phyloP scores from a whole-genome alignment of 495 filamentous ascomycete species.

The Penicillium paradoxum region DNA sequence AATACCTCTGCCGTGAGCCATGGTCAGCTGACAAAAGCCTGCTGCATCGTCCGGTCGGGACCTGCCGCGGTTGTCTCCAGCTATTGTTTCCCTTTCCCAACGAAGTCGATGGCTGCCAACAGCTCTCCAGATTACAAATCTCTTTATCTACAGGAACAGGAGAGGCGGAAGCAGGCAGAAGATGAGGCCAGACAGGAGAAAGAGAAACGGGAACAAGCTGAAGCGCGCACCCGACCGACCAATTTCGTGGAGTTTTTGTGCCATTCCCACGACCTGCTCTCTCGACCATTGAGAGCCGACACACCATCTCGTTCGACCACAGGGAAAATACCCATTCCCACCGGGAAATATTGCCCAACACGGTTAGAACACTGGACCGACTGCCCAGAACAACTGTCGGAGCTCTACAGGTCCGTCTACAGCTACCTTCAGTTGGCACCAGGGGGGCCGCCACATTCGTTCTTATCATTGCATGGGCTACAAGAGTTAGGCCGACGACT shows the following conservation, averaged over 20 bases:
- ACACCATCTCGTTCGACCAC: conserved; percentile 29
- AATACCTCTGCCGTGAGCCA: not conserved
- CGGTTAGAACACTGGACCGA: conserved; percentile 28
- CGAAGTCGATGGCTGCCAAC: conserved; percentile 2
- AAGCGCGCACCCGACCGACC: conserved; percentile 18
- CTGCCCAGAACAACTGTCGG: conserved; percentile 23
- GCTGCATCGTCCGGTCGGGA: not conserved
- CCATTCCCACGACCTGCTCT: conserved; percentile 28
- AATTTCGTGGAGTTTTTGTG: conserved; percentile 31
- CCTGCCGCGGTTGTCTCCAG: not conserved
- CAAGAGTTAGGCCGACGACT: conserved; percentile 19
- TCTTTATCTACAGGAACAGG: not conserved
- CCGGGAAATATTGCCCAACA: conserved; percentile 27
- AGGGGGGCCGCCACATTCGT: conserved; percentile 14
- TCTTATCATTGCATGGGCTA: conserved; percentile 18
- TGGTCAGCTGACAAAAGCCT: not conserved
- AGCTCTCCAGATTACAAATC: conserved; percentile 6
- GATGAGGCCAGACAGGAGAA: not conserved
- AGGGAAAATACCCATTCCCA: conserved; percentile 26
- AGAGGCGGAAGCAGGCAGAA: not conserved
- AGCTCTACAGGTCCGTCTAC: conserved; percentile 26
- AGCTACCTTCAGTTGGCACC: conserved; percentile 21
- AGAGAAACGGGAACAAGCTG: conserved; percentile 4
- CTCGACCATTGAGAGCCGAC: conserved; percentile 13
- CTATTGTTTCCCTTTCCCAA: not conserved